A percentile compares a stretch with the other conserved stretches of the same genome.
phyloP scores from a whole-genome alignment of 2,329 filamentous ascomycete species.

The Falciphora oryzae region DNA sequence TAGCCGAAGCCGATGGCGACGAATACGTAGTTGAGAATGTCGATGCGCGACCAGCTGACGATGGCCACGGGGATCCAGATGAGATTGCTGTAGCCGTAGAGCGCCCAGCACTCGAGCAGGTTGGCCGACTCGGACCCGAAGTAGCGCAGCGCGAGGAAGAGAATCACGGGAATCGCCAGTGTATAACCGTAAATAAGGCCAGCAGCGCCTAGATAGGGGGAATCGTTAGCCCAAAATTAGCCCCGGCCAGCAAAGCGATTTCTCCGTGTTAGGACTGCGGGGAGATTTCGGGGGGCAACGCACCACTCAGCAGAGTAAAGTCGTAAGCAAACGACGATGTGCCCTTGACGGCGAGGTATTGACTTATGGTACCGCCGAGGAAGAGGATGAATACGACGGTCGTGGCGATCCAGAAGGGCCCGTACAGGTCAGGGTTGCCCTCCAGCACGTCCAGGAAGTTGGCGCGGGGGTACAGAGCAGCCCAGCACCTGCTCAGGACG shows the following conservation, averaged over 20 bases:
- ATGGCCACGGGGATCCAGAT: constrained; percentile 95
- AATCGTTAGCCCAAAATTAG: background rate
- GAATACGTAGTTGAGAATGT: constrained; percentile 87
- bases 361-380: constrained; percentile 87
- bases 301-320: constrained; percentile 80
- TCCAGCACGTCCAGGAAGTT: constrained; percentile 98
- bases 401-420: constrained; percentile 97
- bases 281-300: constrained; percentile 19
- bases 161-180: constrained; percentile 70
- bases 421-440: constrained; percentile 94
- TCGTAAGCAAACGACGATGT: constrained; percentile 77
- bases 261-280: background rate
- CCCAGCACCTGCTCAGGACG: constrained; percentile 79
- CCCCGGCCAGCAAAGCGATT: background rate
- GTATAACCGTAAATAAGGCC: constrained; percentile 96
- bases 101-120: constrained; percentile 87
- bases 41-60: constrained; percentile 82
- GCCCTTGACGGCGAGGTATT: constrained; percentile 69
- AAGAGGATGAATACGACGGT: constrained; percentile 96
- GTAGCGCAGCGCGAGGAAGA: constrained; percentile 89
- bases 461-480: constrained; percentile 81
- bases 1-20: constrained; percentile 80
- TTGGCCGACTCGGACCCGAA: constrained; percentile 93
- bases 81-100: constrained; percentile 95
- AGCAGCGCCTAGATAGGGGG: constrained; percentile 48